phyloP scores from a whole-genome alignment of 2,329 filamentous ascomycete species.

The Ophiostoma novo-ulmi region DNA sequence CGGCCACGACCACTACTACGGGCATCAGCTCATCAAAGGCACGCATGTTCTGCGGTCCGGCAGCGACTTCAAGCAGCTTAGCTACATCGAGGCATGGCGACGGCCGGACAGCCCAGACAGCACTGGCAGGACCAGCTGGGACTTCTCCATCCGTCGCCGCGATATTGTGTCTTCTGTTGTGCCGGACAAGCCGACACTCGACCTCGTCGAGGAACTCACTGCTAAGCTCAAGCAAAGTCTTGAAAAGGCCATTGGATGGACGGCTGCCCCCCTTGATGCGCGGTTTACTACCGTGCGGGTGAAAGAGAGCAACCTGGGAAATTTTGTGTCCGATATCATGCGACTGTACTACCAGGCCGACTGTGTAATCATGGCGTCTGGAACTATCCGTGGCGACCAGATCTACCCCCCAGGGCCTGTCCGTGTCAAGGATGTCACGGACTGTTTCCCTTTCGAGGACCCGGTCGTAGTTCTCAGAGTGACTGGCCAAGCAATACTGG shows the following conservation, averaged over 20 bases:
- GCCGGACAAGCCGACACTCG: conserved; percentile 55
- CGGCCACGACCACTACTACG: conserved; percentile 87
- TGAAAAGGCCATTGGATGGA: conserved; percentile 79
- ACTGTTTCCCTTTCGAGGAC: conserved; percentile 90
- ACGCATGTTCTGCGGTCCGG: conserved; percentile 82
- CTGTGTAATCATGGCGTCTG: conserved; percentile 76
- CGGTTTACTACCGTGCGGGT: conserved; percentile 77
- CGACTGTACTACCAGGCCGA: conserved; percentile 74
- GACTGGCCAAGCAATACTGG: conserved; percentile 65
- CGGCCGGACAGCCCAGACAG: conserved; percentile 38
- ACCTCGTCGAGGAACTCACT: conserved; percentile 64
- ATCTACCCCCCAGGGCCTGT: conserved; percentile 78
- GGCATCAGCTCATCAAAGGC: conserved; percentile 69
- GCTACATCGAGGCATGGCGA: conserved; percentile 73
- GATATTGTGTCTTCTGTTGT: conserved; percentile 67
- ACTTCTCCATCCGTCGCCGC: conserved; percentile 69
- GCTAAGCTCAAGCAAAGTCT: conserved; percentile 69
- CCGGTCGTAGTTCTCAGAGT: conserved; percentile 74
- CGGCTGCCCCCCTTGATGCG: conserved; percentile 73
- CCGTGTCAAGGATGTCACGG: conserved; percentile 73
- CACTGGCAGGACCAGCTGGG: conserved; percentile 42
- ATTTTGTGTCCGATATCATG: conserved; percentile 92
- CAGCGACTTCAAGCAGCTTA: conserved; percentile 87
- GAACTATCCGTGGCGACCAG: conserved; percentile 82
- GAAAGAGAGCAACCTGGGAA: conserved; percentile 77